Percentiles rank a stretch among this genome's conserved stretches.
Evolutionary conservation across 2,329 filamentous ascomycete genomes (phyloP).

Genomic region (Eutypella sp.): DNA sequence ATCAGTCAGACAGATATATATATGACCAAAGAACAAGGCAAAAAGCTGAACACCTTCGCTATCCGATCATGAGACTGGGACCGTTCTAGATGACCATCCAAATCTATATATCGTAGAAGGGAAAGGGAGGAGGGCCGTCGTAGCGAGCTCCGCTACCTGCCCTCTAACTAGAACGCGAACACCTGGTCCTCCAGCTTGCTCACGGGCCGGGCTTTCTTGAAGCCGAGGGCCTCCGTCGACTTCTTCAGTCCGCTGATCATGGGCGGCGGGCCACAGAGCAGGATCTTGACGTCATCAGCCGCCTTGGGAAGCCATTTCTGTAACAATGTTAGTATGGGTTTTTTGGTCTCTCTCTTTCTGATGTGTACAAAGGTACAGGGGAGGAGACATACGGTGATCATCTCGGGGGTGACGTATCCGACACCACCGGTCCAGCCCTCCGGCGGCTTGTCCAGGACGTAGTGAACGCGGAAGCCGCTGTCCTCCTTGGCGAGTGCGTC

Average conservation of each 20-base stretch:
- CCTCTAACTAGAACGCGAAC: constrained; percentile 73
- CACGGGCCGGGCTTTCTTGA: constrained; percentile 85
- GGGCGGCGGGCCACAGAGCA: constrained; percentile 91
- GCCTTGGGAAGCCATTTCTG: constrained; percentile 78
- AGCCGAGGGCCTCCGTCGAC: constrained; percentile 81
- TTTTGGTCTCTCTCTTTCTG: too few relatives aligned
- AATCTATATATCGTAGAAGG: background rate
- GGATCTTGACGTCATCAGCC: constrained; percentile 82
- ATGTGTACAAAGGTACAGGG: background rate
- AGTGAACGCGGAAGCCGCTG: constrained; percentile 78
- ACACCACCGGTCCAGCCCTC: constrained; percentile 88
- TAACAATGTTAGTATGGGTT: constrained; percentile 19
- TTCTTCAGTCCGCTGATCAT: constrained; percentile 99
- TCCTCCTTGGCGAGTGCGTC: constrained; percentile 75
- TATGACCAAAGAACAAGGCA: too few relatives aligned
- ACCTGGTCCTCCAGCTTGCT: constrained; percentile 98
- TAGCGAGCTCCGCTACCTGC: too few relatives aligned
- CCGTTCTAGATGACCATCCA: background rate
- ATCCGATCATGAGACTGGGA: background rate
- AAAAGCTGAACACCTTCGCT: background rate
- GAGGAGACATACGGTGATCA: constrained; percentile 68
- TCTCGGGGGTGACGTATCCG: constrained; percentile 91
- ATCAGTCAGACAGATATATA: too few relatives aligned
- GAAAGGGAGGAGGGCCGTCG: too few relatives aligned
- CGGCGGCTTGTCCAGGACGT: constrained; percentile 93